These are phyloP conservation scores for Phytopythium ostracodes DNA, from an alignment of 352 stramenopile species.

Conservation along the genomic window DNA sequence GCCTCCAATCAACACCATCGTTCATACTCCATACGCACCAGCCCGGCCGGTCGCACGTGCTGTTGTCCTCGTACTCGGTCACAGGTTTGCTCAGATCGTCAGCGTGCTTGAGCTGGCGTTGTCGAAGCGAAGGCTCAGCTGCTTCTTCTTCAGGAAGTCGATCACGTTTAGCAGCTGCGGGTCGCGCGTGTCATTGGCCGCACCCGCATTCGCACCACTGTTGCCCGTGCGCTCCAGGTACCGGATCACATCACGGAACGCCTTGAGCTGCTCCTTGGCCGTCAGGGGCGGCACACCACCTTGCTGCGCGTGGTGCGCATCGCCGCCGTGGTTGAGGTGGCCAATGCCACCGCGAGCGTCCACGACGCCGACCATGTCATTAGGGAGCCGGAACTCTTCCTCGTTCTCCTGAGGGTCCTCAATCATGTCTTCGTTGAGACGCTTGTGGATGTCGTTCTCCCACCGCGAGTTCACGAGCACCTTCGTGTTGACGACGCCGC, in stretches of 20 bases:
- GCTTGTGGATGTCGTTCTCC: constrained; percentile 89
- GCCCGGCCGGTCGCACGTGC: not conserved
- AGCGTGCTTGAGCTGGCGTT: constrained; percentile 80
- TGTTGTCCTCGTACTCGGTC: not conserved
- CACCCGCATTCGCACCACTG: constrained; percentile 5
- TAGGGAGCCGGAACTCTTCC: constrained; percentile 70
- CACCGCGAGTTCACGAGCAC: constrained; percentile 85
- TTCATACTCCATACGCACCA: not conserved
- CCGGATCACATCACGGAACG: constrained; percentile 83
- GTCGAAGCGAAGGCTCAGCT: constrained; percentile 83
- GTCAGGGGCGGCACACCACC: constrained; percentile 35
- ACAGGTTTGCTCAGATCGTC: constrained; percentile 53
- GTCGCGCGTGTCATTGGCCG: constrained; percentile 43
- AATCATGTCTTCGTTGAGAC: constrained; percentile 86
- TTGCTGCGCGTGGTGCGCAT: constrained; percentile 7
- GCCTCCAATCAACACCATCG: not conserved
- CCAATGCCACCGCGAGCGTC: constrained; percentile 13
- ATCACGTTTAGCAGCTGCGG: constrained; percentile 74
- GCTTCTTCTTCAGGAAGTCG: constrained; percentile 87
- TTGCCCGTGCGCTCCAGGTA: constrained; percentile 76
- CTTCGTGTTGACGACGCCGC: constrained; percentile 83
- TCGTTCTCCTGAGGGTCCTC: constrained; percentile 79
- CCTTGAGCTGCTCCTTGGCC: constrained; percentile 80
- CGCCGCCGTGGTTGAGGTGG: constrained; percentile 34
- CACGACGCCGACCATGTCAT: constrained; percentile 22